phyloP scores from a whole-genome alignment of 805 yeast species.

The Pichia pseudocactophila region DNA sequence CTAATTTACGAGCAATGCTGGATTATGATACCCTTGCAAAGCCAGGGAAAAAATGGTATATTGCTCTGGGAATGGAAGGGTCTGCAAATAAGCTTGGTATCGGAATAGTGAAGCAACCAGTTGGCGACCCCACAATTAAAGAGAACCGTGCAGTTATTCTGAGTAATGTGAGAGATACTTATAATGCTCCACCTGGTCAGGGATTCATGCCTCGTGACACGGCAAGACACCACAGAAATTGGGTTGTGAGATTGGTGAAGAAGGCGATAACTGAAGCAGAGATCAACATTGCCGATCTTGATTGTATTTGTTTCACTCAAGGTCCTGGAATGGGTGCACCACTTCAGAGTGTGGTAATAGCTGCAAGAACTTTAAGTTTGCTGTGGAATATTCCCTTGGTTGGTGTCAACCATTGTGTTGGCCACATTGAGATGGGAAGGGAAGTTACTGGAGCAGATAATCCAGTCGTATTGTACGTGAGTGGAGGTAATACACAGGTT shows the following conservation, averaged over 20 bases:
- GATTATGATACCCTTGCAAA: conserved; percentile 35
- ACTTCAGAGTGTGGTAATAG: conserved; percentile 81
- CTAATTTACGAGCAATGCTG: background rate
- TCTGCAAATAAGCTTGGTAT: conserved; percentile 95
- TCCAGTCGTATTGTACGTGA: conserved; percentile 93
- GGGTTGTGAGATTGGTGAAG: conserved; percentile 77
- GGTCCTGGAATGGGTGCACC: conserved; percentile 99
- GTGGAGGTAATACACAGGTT: conserved; percentile 98
- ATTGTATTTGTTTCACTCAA: conserved; percentile 86
- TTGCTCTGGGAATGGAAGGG: conserved; percentile 91
- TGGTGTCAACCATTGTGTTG: conserved; percentile 96
- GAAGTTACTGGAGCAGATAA: conserved; percentile 97
- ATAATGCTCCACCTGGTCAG: conserved; percentile 95
- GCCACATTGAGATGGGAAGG: conserved; percentile 98
- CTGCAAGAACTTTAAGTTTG: conserved; percentile 78
- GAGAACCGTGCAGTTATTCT: conserved; percentile 60
- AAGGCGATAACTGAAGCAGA: conserved; percentile 56
- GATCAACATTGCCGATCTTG: conserved; percentile 42
- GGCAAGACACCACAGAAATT: conserved; percentile 91
- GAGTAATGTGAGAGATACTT: conserved; percentile 91
- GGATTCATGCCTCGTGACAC: conserved; percentile 96
- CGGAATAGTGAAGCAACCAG: conserved; percentile 73
- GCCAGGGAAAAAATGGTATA: conserved; percentile 39
- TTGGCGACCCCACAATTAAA: conserved; percentile 43
- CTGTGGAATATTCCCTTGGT: conserved; percentile 79